Evolutionary conservation across 2,329 filamentous ascomycete species (phyloP).

Genomic region (Hypoxylon sp.): DNA sequence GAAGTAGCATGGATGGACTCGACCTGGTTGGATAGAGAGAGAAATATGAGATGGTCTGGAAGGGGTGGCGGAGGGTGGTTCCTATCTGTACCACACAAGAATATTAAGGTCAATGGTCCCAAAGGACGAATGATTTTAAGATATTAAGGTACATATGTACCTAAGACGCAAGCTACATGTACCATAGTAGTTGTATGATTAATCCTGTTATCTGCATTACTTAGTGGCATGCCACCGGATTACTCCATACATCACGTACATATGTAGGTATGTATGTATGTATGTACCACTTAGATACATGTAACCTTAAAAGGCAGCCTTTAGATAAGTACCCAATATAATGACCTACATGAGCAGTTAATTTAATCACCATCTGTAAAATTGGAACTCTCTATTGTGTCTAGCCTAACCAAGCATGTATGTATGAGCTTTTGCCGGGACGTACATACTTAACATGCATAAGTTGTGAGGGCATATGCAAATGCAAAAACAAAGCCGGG

Average conservation of each 20-base stretch:
- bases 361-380: conserved; percentile 27
- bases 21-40: conserved; percentile 16
- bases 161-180: too few species aligned
- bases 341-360: conserved; percentile 28
- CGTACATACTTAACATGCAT: conserved; percentile 22
- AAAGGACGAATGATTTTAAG: conserved; percentile 10
- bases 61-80: not conserved
- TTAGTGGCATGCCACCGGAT: conserved; percentile 15
- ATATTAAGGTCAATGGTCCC: conserved; percentile 12
- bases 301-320: too few species aligned
- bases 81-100: conserved; percentile 9
- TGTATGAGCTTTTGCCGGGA: conserved; percentile 38
- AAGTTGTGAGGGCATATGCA: conserved; percentile 19
- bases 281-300: conserved; percentile 13
- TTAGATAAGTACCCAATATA: not conserved
- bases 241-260: conserved; percentile 22
- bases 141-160: conserved; percentile 7
- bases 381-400: conserved; percentile 39
- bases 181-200: conserved; percentile 13
- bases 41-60: conserved; percentile 14
- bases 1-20: conserved; percentile 41
- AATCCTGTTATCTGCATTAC: conserved; percentile 24
- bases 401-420: conserved; percentile 29
- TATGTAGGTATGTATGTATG: not conserved
- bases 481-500: conserved; percentile 31